phyloP scores from a whole-genome alignment of 2,329 filamentous ascomycete genomes.

The Rhynchosporium secalis region DNA sequence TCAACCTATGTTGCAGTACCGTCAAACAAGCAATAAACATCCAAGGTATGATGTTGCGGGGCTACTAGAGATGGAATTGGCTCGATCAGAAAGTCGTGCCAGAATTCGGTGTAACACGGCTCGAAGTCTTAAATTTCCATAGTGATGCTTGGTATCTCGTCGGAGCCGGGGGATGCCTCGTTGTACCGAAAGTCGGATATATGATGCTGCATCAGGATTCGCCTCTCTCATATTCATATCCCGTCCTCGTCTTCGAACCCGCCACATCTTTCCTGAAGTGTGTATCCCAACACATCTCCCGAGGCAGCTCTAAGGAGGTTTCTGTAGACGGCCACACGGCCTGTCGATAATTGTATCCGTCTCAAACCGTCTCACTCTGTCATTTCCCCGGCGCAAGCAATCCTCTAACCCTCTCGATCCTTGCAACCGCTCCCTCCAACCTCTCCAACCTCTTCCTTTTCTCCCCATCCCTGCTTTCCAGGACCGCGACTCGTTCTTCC shows the following conservation, averaged over 20 bases:
- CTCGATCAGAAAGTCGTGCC: constrained; percentile 34
- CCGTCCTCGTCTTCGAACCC: constrained; percentile 13
- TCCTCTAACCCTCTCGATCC: constrained; percentile 69
- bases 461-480: constrained; percentile 70
- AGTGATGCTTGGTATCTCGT: constrained; percentile 18
- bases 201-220: constrained; percentile 1
- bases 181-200: constrained; percentile 20
- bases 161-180: neutral
- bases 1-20: constrained; percentile 29
- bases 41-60: constrained; percentile 30
- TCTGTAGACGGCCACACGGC: constrained; percentile 13
- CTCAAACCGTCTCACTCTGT: constrained; percentile 10
- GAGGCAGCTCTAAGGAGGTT: constrained; percentile 22
- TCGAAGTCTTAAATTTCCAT: constrained; percentile 30
- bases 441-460: constrained; percentile 68
- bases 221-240: neutral
- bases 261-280: constrained; percentile 14
- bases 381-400: constrained; percentile 48
- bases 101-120: constrained; percentile 31
- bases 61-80: constrained; percentile 34
- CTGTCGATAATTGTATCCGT: neutral
- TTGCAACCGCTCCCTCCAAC: constrained; percentile 67
- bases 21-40: constrained; percentile 28
- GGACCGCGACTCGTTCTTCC: constrained; percentile 66
- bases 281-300: constrained; percentile 30